These are phyloP conservation scores for Scheffersomyces stambukii DNA, from an alignment of 1,139 yeast genomes.

Conservation along the genomic window DNA sequence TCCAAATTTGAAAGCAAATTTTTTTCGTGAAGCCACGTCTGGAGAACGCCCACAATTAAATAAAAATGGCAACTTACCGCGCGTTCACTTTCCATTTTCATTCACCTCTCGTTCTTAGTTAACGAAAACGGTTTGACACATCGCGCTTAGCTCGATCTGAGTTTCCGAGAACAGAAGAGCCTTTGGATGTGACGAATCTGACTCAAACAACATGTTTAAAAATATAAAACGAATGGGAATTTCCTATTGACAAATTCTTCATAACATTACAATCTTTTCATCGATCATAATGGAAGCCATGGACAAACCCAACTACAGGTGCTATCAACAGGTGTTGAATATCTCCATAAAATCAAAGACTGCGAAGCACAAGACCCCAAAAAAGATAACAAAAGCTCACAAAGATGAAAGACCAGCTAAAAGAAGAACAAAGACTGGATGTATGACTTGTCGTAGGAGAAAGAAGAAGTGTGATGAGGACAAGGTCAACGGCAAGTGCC, in stretches of 20 bases:
- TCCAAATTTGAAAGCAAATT: too few relatives aligned
- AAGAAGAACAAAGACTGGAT: conserved; percentile 41
- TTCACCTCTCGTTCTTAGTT: too few relatives aligned
- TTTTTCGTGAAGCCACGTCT: too few relatives aligned
- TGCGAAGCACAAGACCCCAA: conserved; percentile 10
- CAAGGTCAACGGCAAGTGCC: conserved; percentile 42
- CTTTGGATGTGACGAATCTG: too few relatives aligned
- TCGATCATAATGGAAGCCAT: conserved; percentile 3
- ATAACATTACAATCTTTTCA: conserved; percentile 1
- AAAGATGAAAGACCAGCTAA: conserved; percentile 14
- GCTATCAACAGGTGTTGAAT: conserved; percentile 41
- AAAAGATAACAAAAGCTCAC: conserved; percentile 16
- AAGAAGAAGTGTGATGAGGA: conserved; percentile 48
- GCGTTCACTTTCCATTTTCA: too few relatives aligned
- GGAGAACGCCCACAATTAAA: too few relatives aligned
- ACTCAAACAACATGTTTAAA: too few relatives aligned
- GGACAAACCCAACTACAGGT: conserved; percentile 23
- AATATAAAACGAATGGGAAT: too few relatives aligned
- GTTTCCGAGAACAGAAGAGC: too few relatives aligned
- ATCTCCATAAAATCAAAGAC: conserved; percentile 23
- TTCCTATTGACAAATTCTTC: conserved; percentile 1
- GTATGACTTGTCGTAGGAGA: conserved; percentile 42
- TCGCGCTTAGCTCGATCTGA: too few relatives aligned
- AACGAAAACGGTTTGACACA: too few relatives aligned
- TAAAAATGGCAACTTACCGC: too few relatives aligned